Percentiles rank a stretch among this genome's conserved stretches.
phyloP scores from a whole-genome alignment of 495 filamentous ascomycete species.

The Annulohypoxylon moriforme region DNA sequence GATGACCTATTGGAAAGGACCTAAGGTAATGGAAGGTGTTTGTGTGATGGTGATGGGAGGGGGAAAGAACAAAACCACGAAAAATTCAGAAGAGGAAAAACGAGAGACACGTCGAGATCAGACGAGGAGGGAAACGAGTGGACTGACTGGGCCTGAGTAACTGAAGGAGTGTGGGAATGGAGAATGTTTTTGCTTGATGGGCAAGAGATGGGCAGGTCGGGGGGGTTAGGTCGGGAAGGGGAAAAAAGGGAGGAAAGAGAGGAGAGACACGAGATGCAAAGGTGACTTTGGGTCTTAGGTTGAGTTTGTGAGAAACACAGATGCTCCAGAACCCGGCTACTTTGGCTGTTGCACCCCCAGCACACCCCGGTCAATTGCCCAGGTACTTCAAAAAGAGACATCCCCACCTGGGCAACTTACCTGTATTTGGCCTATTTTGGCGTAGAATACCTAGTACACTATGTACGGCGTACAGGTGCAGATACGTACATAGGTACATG shows the following conservation, averaged over 20 bases:
- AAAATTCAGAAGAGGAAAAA: slow-evolving; percentile 44
- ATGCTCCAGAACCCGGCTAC: slow-evolving; percentile 4
- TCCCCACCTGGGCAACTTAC: not conserved
- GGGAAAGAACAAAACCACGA: slow-evolving; percentile 38
- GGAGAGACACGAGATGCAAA: slow-evolving; percentile 38
- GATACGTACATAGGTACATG: not conserved
- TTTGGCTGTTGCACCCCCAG: not conserved
- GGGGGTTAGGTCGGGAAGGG: slow-evolving; percentile 37
- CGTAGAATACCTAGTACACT: too few relatives aligned
- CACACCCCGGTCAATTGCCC: slow-evolving; percentile 13
- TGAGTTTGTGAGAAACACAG: slow-evolving; percentile 37
- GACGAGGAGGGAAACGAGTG: slow-evolving; percentile 48
- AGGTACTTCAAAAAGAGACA: not conserved
- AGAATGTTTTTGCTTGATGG: slow-evolving; percentile 41
- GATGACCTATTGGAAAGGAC: slow-evolving; percentile 34
- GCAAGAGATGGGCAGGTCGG: slow-evolving; percentile 35
- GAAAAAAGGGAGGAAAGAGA: slow-evolving; percentile 14
- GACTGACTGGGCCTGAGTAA: slow-evolving; percentile 47
- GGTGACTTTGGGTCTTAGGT: not conserved
- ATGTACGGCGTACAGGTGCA: too few relatives aligned
- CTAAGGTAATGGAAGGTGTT: slow-evolving; percentile 23
- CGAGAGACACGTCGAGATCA: slow-evolving; percentile 47
- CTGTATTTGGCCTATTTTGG: not conserved
- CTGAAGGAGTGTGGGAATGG: slow-evolving; percentile 46
- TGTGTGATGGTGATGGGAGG: slow-evolving; percentile 16